These are phyloP conservation scores for Aspergillus sp. DNA, from an alignment of 2,329 filamentous ascomycete genomes.

Conservation along the genomic window DNA sequence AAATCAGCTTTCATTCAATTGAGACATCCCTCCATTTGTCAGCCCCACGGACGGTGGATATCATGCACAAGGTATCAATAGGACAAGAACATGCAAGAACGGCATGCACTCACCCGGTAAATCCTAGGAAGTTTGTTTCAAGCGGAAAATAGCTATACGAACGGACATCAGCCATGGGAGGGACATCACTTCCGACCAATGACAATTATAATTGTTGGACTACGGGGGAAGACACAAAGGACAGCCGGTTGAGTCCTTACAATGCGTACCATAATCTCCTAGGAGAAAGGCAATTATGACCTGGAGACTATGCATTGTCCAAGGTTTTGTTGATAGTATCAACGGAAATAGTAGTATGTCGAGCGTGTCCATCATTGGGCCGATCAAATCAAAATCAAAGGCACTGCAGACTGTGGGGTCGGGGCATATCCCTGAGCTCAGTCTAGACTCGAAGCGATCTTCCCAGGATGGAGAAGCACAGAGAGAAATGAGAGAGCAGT, in stretches of 20 bases:
- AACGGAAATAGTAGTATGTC: not conserved
- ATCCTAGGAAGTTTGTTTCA: not conserved
- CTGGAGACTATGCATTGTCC: not conserved
- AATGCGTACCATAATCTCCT: not conserved
- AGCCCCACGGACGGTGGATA: not conserved
- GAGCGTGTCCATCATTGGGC: not conserved
- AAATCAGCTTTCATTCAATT: not conserved
- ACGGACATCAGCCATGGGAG: not conserved
- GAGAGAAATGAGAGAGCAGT: not conserved
- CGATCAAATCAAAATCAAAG: not conserved
- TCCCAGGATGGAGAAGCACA: not conserved
- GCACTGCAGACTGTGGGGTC: slow-evolving; percentile 1
- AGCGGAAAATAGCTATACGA: not conserved
- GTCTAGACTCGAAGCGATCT: not conserved
- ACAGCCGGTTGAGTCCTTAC: not conserved
- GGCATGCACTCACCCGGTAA: not conserved
- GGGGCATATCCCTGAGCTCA: not conserved
- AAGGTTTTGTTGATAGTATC: not conserved
- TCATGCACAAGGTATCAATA: not conserved
- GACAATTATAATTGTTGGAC: not conserved
- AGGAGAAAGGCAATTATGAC: not conserved
- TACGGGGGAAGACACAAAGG: not conserved
- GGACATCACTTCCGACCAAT: not conserved
- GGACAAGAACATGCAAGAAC: not conserved
- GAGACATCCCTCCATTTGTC: not conserved